These are phyloP conservation scores for Phaeotremella skinneri DNA, from an alignment of 768 basidiomycete species.

Conservation along the genomic window DNA sequence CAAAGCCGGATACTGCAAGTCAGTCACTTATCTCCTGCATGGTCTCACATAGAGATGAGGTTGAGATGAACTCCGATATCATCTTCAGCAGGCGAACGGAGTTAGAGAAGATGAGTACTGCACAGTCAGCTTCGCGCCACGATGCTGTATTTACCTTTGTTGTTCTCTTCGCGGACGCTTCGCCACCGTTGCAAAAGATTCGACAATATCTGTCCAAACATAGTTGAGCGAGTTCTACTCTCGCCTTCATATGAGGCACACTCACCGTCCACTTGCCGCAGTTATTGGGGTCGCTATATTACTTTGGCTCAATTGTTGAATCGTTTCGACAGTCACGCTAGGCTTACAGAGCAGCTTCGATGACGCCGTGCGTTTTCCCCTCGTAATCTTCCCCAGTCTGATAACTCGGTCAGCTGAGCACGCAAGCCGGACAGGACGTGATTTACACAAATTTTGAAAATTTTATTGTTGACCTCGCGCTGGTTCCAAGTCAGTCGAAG, in stretches of 20 bases:
- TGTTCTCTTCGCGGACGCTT: conserved; percentile 58
- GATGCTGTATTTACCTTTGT: conserved; percentile 55
- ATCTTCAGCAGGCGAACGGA: conserved; percentile 85
- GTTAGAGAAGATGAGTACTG: conserved; percentile 86
- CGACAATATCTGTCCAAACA: conserved; percentile 61
- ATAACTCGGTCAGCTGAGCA: background rate
- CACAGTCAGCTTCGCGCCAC: background rate
- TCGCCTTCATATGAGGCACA: background rate
- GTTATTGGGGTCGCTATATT: conserved; percentile 38
- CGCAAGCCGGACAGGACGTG: background rate
- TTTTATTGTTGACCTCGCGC: conserved; percentile 32
- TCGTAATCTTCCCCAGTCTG: conserved; percentile 37
- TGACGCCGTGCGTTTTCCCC: conserved; percentile 22
- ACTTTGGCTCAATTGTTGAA: no score
- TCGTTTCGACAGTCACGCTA: background rate
- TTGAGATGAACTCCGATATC: conserved; percentile 67
- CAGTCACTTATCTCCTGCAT: conserved; percentile 14
- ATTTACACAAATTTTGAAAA: conserved; percentile 40
- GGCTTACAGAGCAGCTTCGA: conserved; percentile 36
- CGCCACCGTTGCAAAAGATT: conserved; percentile 67
- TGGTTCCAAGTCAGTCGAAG: conserved; percentile 3
- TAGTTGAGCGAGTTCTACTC: background rate
- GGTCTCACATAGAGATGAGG: conserved; percentile 25
- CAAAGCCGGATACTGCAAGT: conserved; percentile 29
- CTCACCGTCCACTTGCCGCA: conserved; percentile 51